phyloP scores from a whole-genome alignment of 2,329 filamentous ascomycete species.

The Zymoseptoria brevis region DNA sequence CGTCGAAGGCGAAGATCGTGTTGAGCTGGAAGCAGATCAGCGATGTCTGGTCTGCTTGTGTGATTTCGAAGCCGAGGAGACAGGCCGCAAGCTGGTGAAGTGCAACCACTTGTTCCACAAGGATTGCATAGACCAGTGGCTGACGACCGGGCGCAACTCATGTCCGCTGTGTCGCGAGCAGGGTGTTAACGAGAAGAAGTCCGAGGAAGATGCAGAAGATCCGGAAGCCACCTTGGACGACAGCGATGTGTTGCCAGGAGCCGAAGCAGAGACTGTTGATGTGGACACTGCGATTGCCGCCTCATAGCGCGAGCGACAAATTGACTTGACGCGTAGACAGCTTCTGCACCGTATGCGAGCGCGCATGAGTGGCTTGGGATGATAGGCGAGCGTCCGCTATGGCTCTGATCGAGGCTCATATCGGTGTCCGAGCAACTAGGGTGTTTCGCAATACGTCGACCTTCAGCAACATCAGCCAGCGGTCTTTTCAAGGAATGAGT shows the following conservation, averaged over 20 bases:
- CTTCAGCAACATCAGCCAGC: not conserved
- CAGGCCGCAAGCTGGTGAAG: slow-evolving; percentile 52
- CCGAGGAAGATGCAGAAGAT: slow-evolving; percentile 6
- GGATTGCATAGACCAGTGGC: slow-evolving; percentile 65
- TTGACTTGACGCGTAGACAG: not conserved
- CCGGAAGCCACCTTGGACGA: slow-evolving; percentile 1
- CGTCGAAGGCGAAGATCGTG: slow-evolving; percentile 22
- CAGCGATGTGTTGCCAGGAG: not conserved
- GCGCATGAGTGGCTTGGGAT: not conserved
- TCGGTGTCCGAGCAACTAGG: not conserved
- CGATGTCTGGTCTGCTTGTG: slow-evolving; percentile 60
- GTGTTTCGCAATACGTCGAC: not conserved
- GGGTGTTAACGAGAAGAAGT: slow-evolving; percentile 46
- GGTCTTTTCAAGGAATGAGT: not conserved
- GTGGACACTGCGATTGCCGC: not conserved
- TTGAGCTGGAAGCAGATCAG: slow-evolving; percentile 35
- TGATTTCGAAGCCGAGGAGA: slow-evolving; percentile 56
- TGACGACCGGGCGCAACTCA: slow-evolving; percentile 59
- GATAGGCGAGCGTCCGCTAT: no score
- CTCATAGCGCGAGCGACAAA: not conserved
- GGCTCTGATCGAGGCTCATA: no score
- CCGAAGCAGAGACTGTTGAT: not conserved
- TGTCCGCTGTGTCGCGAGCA: slow-evolving; percentile 55
- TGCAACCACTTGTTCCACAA: slow-evolving; percentile 61
- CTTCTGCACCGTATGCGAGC: not conserved